Conservation (phyloP, 768 basidiomycete species). For the Termitomyces sp. region DNA sequence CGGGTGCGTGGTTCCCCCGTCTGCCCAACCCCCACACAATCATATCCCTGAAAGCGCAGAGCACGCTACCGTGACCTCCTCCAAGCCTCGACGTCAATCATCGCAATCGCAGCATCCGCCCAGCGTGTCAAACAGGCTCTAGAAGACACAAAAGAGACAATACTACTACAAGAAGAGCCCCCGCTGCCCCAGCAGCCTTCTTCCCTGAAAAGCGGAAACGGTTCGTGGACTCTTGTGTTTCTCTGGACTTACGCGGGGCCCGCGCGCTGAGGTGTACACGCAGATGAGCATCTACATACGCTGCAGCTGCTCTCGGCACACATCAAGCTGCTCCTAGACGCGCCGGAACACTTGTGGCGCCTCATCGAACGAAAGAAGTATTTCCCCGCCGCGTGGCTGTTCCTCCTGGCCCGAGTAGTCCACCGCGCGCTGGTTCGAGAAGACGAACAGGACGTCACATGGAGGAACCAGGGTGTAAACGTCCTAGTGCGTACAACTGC, state of each 20-base stretch:
- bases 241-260: too few species aligned
- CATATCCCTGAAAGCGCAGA: slow-evolving; percentile 61
- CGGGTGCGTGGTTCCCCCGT: slow-evolving; percentile 58
- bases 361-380: slow-evolving; percentile 77
- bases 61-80: slow-evolving; percentile 87
- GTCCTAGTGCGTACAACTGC: slow-evolving; percentile 41
- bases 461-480: slow-evolving; percentile 56
- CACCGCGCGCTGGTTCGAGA: slow-evolving; percentile 65
- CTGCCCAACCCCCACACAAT: not conserved
- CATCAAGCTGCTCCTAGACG: slow-evolving; percentile 86
- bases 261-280: not conserved
- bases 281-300: slow-evolving; percentile 63
- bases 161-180: slow-evolving; percentile 41
- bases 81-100: slow-evolving; percentile 82
- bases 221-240: slow-evolving; percentile 22
- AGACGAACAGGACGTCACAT: slow-evolving; percentile 57
- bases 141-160: slow-evolving; percentile 52
- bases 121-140: slow-evolving; percentile 57
- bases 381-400: slow-evolving; percentile 82
- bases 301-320: slow-evolving; percentile 80
- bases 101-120: slow-evolving; percentile 67
- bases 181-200: slow-evolving; percentile 36
- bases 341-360: slow-evolving; percentile 88
- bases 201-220: slow-evolving; percentile 31
- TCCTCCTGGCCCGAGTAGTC: slow-evolving; percentile 79